Conservation (phyloP, 805 yeast genomes). For the Nakazawaea wyomingensis region DNA sequence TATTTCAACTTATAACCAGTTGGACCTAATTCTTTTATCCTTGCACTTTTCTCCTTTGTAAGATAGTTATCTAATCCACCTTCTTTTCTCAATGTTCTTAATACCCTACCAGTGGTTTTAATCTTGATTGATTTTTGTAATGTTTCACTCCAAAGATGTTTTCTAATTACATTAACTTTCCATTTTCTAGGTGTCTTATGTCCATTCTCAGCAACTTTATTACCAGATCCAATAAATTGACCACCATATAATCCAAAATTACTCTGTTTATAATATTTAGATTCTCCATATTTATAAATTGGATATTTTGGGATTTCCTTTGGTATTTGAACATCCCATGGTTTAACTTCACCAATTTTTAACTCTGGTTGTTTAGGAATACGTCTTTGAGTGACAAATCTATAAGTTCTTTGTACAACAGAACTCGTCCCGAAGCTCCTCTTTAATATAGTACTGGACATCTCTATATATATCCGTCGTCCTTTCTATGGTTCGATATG, state of each 20-base stretch:
- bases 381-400: slow-evolving; percentile 42
- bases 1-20: slow-evolving; percentile 89
- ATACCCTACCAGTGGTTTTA: slow-evolving; percentile 71
- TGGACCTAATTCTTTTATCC: slow-evolving; percentile 90
- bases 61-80: slow-evolving; percentile 93
- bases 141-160: slow-evolving; percentile 80
- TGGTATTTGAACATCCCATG: slow-evolving; percentile 37
- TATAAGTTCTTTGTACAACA: slow-evolving; percentile 22
- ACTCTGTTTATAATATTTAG: slow-evolving; percentile 73
- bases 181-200: slow-evolving; percentile 72
- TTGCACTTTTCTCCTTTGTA: slow-evolving; percentile 79
- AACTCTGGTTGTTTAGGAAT: slow-evolving; percentile 38
- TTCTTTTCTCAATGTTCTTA: slow-evolving; percentile 83
- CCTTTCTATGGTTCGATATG: too few relatives aligned
- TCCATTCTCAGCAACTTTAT: slow-evolving; percentile 65
- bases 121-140: slow-evolving; percentile 52
- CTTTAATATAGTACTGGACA: slow-evolving; percentile 1
- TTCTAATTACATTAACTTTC: slow-evolving; percentile 74
- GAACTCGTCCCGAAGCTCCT: background rate
- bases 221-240: slow-evolving; percentile 68
- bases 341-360: slow-evolving; percentile 50
- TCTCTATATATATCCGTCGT: too few relatives aligned
- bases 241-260: slow-evolving; percentile 92
- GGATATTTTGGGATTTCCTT: slow-evolving; percentile 43
- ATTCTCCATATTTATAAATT: slow-evolving; percentile 73